Evolutionary conservation across 805 yeast species (phyloP), one percentile per base, ranked within the genome.

Genomic region (Maudiozyma barnettii): DNA sequence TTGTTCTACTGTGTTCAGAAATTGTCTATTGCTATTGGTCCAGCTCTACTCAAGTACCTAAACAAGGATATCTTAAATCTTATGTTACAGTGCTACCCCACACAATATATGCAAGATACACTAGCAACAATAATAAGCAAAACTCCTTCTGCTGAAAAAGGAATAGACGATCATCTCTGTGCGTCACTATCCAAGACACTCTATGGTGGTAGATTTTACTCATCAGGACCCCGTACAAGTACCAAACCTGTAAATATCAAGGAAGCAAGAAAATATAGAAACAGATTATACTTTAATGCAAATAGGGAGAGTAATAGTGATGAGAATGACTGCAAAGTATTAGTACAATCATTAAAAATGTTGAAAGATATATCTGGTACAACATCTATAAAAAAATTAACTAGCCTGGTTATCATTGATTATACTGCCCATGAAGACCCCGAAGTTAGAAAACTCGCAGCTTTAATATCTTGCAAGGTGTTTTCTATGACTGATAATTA

Each of bases 1-100:
- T 78, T 91, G 19, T 91, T 90, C 58, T 86, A 84, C 55, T 93
- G 98, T 61, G 74, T 91, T 40, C 87, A 95, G 0, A 84, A 87
- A 65, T 68, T 93, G 35, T 90, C 96, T 0, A 75, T 76, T 22
- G 91, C 98, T 0, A 87, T 91, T 14, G 97, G 97, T 0, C 95
- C 96, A 12, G 95, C 96, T 0, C 70, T 91, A 47, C 86, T 96
- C 0, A 93, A 91, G 59, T 89, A 87, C 61, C 68, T 93, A 47
- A 90, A 88, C 53, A 76, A 82, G 51, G 95, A 87, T 57, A 74
- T 91, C 20, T 67, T 91, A 45, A 90, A 84, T 54, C 73, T 85
- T 66, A 76, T 91, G 67, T 74, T 91, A 55, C 76, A 82, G 43
- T 88, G 96, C 51, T 85, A 96, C 0, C 73, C 91, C 45, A 83